Evolutionary conservation across 441 rosid species (phyloP).

Genomic region (Pelargonium citronellum): DNA sequence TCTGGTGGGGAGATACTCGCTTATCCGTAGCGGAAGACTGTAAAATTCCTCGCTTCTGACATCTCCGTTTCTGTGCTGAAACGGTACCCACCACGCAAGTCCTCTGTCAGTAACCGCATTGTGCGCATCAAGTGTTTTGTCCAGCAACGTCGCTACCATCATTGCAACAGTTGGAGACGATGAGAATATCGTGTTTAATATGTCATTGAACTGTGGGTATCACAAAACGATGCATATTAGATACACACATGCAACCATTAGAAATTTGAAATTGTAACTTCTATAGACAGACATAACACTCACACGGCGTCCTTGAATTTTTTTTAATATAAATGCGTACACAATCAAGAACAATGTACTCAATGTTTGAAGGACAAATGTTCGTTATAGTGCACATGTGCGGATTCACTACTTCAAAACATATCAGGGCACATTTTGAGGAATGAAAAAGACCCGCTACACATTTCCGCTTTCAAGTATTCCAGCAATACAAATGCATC

Average conservation of each 20-base stretch:
- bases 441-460: no score
- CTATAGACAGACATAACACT: no score
- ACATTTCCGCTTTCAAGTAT: no score
- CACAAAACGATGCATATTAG: background rate
- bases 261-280: no score
- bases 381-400: background rate
- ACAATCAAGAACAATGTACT: no score
- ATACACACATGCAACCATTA: background rate
- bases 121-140: conserved; percentile 63
- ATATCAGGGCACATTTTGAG: no score
- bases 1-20: conserved; percentile 52
- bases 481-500: no score
- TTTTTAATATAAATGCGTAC: no score
- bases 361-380: no score
- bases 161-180: conserved; percentile 74
- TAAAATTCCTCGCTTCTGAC: conserved; percentile 65
- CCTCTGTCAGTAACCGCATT: conserved; percentile 50
- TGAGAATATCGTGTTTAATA: conserved; percentile 75
- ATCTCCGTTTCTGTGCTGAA: conserved; percentile 65
- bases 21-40: conserved; percentile 48
- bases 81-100: conserved; percentile 79
- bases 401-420: background rate
- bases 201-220: conserved; percentile 71
- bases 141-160: conserved; percentile 54
- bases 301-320: no score